Conservation (phyloP, 2,329 filamentous ascomycete genomes). For the Colletotrichum acutatum region DNA sequence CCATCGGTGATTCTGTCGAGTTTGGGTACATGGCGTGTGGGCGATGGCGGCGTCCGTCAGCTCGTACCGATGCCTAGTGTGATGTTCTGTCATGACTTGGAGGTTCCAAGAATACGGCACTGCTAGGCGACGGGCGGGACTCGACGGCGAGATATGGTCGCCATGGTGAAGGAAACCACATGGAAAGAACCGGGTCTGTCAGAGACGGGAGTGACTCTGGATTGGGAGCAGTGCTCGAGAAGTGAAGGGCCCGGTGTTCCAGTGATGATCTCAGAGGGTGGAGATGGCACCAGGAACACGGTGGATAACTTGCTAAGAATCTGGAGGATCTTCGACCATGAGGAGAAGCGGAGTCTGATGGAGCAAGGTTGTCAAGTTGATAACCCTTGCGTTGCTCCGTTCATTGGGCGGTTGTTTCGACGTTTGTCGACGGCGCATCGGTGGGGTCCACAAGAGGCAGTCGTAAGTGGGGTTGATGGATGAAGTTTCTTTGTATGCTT, state of each 20-base stretch:
- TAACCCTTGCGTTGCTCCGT: not conserved
- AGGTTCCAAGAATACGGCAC: not conserved
- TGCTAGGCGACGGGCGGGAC: not conserved
- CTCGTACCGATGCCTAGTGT: constrained; percentile 12
- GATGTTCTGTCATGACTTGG: not conserved
- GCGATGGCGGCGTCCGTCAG: not conserved
- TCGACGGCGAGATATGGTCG: not conserved
- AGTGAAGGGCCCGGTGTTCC: not conserved
- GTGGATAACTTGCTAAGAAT: not conserved
- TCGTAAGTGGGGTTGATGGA: not conserved
- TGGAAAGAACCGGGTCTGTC: not conserved
- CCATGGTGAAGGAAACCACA: not conserved
- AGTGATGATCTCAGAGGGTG: constrained; percentile 16
- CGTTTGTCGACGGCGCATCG: not conserved
- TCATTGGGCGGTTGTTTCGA: constrained; percentile 22
- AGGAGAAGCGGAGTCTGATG: not conserved
- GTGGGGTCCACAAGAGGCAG: not conserved
- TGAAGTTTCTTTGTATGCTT: not conserved
- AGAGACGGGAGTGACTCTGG: not conserved
- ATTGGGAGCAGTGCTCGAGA: not conserved
- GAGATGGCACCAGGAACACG: not conserved
- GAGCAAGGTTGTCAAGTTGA: not conserved
- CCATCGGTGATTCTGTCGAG: not conserved
- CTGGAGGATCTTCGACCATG: not conserved
- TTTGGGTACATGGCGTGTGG: not conserved